Base-by-base conservation (phyloP, 2,329 filamentous ascomycete species). In the Botrytis aclada region DNA sequence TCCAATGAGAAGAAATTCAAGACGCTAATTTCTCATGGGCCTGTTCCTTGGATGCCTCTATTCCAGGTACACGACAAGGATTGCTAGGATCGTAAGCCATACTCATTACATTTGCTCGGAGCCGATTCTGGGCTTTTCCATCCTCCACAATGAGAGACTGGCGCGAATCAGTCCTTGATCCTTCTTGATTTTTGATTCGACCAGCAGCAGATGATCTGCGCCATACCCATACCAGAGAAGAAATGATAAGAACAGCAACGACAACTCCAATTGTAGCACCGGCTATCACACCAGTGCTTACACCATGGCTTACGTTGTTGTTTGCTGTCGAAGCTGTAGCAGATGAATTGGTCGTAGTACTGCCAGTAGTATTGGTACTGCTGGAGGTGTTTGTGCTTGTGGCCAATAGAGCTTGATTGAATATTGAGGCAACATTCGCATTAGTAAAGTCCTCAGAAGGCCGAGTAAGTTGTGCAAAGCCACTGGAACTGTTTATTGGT, bases 161-260 rank as follows among this genome's bases (percentile, higher is more conserved):
- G n/a, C 47, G 65, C 4, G 47, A 67, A 25, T 67, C 65, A 25
- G 34, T 41, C 9, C 37, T 67, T 4, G 16, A 2, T 3, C 14
- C 34, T 16, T 20, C 47, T 14, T 56, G 25, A 10, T 9, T 16
- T 25, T 56, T 25, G 25, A 3, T 39, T 6, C 47, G 25, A 37
- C 25, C 65, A 32, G 65, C 34, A 10, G 39, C 39, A 6, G 47
- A 67, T 67, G 65, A 67, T 67, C 65, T 67, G 34, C 34, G 47
- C 65, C 65, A 67, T 32, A 56, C 34, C 70, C 70, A 72, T 25
- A 69, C 25, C 20, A 69, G 25, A 61, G 51, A 69, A 32, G 70
- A 58, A 25, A 69, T 12, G 16, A 72, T 43, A n/a, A 72, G 18
- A 47, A 61, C n/a, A 9, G 51, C 63, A 34, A 58, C 54, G 10